These are phyloP conservation scores for Lactarius pseudohatsudake DNA, from an alignment of 768 basidiomycete genomes.

Conservation along the genomic window DNA sequence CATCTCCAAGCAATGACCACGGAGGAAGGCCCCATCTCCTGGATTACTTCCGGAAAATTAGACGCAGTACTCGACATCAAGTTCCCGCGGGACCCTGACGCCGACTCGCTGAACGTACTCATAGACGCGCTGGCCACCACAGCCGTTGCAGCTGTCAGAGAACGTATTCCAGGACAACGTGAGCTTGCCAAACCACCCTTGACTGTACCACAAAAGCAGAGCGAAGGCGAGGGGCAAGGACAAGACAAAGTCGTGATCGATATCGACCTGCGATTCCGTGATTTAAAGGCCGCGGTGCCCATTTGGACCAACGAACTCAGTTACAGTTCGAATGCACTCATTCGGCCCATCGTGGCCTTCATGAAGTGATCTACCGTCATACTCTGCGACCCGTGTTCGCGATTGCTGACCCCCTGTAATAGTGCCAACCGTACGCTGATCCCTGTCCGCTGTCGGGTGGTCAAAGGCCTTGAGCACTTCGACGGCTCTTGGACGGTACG, in stretches of 20 bases:
- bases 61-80: conserved; percentile 98
- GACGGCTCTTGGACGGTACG: conserved; percentile 96
- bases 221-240: conserved; percentile 38
- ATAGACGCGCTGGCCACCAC: conserved; percentile 81
- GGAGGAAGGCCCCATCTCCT: conserved; percentile 86
- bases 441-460: conserved; percentile 88
- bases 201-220: conserved; percentile 58
- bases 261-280: conserved; percentile 91
- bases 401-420: conserved; percentile 24
- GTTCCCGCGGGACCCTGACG: conserved; percentile 79
- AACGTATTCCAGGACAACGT: conserved; percentile 82
- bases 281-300: conserved; percentile 93
- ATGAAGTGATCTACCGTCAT: conserved; percentile 66
- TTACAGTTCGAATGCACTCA: conserved; percentile 89
- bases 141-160: conserved; percentile 51
- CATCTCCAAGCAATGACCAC: conserved; percentile 86
- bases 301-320: conserved; percentile 86
- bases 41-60: conserved; percentile 96
- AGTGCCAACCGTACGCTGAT: conserved; percentile 93
- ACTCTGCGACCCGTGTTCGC: background rate
- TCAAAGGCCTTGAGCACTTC: conserved; percentile 82
- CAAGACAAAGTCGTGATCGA: conserved; percentile 70
- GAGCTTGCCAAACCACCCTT: conserved; percentile 86
- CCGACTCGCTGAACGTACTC: conserved; percentile 78
- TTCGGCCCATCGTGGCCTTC: conserved; percentile 95